A percentile compares a stretch with the other conserved stretches of the same genome.
phyloP scores from a whole-genome alignment of 163 green algal species.

The Chlorella variabilis region DNA sequence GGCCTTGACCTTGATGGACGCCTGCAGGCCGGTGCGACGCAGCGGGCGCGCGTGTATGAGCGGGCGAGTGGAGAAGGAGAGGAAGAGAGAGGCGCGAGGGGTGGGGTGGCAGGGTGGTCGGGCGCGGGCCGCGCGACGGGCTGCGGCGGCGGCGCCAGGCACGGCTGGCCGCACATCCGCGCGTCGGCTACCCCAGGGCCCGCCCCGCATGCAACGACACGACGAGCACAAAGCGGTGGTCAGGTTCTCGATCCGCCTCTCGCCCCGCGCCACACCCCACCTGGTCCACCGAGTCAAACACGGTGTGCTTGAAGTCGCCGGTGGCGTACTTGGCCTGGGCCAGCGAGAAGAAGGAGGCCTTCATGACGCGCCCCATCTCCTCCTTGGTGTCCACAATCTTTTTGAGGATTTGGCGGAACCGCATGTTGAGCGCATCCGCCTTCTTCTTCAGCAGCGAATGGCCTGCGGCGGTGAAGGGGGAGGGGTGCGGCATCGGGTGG shows the following conservation, averaged over 20 bases:
- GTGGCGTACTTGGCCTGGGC: conserved; percentile 94
- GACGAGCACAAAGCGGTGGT: too few relatives aligned
- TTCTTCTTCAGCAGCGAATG: conserved; percentile 99
- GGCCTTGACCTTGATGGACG: conserved; percentile 61
- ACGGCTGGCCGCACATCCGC: too few relatives aligned
- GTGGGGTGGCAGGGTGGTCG: too few relatives aligned
- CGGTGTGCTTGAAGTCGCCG: conserved; percentile 94
- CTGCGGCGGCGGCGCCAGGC: too few relatives aligned
- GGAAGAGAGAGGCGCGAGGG: too few relatives aligned
- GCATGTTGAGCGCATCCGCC: conserved; percentile 96
- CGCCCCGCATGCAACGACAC: too few relatives aligned
- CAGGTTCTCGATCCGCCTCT: too few relatives aligned
- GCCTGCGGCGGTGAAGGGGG: conserved; percentile 49
- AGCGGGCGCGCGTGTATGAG: not conserved
- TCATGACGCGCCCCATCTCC: conserved; percentile 90
- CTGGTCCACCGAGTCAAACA: conserved; percentile 92
- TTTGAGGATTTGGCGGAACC: conserved; percentile 90
- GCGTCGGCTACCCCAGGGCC: too few relatives aligned
- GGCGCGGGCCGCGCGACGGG: too few relatives aligned
- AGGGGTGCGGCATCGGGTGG: not conserved
- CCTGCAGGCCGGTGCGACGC: conserved; percentile 33
- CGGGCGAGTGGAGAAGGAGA: not conserved
- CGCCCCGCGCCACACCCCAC: too few relatives aligned
- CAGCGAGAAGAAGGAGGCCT: conserved; percentile 92
- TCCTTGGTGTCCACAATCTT: conserved; percentile 97